phyloP scores from a whole-genome alignment of 2,329 filamentous ascomycete genomes.

The Xylariaceae sp. region DNA sequence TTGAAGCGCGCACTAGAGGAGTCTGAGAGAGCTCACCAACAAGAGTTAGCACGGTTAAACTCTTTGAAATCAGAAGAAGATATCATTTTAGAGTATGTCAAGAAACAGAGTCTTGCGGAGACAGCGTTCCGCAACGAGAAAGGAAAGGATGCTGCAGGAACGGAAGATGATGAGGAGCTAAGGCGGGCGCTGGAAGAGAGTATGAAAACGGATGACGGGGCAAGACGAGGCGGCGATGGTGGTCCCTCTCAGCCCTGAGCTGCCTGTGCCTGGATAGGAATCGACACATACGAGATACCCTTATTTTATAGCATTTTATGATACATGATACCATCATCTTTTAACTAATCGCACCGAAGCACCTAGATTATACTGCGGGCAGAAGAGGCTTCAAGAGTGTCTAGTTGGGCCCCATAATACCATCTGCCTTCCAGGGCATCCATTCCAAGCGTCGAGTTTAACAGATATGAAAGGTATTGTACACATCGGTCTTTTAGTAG shows the following conservation, averaged over 20 bases:
- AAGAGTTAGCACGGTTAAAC: conserved; percentile 51
- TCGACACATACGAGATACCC: conserved; percentile 20
- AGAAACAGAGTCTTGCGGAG: conserved; percentile 77
- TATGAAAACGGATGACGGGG: conserved; percentile 30
- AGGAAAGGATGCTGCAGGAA: conserved; percentile 37
- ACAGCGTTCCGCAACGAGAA: conserved; percentile 58
- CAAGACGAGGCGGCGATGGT: conserved; percentile 29
- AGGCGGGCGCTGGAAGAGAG: conserved; percentile 40
- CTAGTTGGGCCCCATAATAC: no score
- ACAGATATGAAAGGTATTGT: no score
- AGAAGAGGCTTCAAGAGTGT: no score
- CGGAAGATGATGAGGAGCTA: conserved; percentile 37
- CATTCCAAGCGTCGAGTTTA: no score
- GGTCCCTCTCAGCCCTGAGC: conserved; percentile 30
- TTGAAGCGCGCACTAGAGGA: conserved; percentile 56
- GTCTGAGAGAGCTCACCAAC: conserved; percentile 53
- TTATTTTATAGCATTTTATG: conserved; percentile 19
- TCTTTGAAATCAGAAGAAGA: conserved; percentile 68
- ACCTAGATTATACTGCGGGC: no score
- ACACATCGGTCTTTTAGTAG: no score
- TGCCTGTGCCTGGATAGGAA: background rate
- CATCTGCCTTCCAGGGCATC: no score
- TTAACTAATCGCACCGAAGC: background rate
- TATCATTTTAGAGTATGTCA: conserved; percentile 77
- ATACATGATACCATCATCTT: conserved; percentile 18